Evolutionary conservation across 192 early-diverging fungal species (phyloP), one percentile per base, ranked within the genome.

Genomic region (Radiomyces spectabilis): DNA sequence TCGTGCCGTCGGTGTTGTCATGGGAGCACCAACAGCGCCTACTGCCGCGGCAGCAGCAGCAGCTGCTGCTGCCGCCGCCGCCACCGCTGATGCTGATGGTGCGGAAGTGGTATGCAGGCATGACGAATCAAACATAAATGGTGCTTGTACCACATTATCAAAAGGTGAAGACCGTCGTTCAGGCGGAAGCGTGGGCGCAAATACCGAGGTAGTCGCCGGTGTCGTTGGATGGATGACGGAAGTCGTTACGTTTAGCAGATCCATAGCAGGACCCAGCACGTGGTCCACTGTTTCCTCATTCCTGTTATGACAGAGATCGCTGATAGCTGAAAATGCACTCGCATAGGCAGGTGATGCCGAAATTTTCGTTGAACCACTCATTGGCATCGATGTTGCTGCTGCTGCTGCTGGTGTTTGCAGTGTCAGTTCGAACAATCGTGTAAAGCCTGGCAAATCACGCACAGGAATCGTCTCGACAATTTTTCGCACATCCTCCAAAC

Each of bases 241-340:
- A 37, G 51, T 24, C 5, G 51, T 39, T 39, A 53, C 41, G 19
- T 21, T 22, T 41, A 22, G 10, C 10, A 44, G 15, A 24, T 44
- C 18, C 15, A 44, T n/a, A 19, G 15, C 30, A 4, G 32, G 25
- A 19, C n/a, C n/a, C n/a, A n/a, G n/a, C n/a, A n/a, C n/a, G n/a
- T n/a, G n/a, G n/a, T n/a, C n/a, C n/a, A n/a, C n/a, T n/a, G n/a
- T n/a, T n/a, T 30, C 25, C 13, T 37, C 30, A 19, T 57, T 33
- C n/a, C 41, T 24, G 26, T 54, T 54, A 24, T 57, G 44, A 30
- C 44, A 57, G 22, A 57, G 45, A 48, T 48, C 55, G 21, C 22
- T 43, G 12, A 57, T 57, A 25, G 45, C 55, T 38, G 55, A 57
- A 21, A 57, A 57, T 15, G 58, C 49, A 1, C 39, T 30, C 1